Base-by-base conservation (phyloP, 225 moss, liverwort and hornwort genomes). In the Physcomitrellopsis africana region DNA sequence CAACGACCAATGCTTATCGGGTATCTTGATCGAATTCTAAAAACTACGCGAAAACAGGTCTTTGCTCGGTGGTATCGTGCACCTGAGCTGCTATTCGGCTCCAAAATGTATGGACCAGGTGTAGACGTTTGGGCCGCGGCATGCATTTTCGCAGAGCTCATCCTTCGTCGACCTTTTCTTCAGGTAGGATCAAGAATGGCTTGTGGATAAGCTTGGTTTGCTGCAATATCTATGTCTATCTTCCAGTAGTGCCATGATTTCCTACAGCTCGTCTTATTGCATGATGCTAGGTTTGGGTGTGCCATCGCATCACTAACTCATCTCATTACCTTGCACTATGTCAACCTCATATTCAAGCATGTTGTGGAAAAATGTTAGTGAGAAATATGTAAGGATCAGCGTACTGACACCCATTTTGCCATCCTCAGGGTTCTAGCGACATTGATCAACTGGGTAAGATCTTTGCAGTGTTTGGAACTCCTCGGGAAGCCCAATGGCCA, bases 371-470 rank as follows among this genome's bases (percentile, higher is more conserved):
- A 65, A 43, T 53, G 10, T 11, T 19, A 54, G 27, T 37, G 8
- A 41, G 45, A 13, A 60, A 41, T 65, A 17, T 15, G 60, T 45
- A 9, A 29, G 12, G 55, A 49, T 26, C 18, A 13, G 42, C 8
- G 47, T 17, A 29, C 16, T 75, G 66, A 68, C 53, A n/a, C 63
- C 47, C 32, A 20, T 70, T 17, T 74, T 11, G 7, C 72, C 7
- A 8, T 74, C 69, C 23, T 61, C 92, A 99, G 99, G 99, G 99
- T 51, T 95, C 95, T 49, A 99, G 99, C 58, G 99, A 99, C 51
- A 99, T 99, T 78, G 99, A 99, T 78, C 99, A 99, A 87, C 92
- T 99, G 9, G 99, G 99, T 42, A 99, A 99, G 85, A 95, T 99
- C 27, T 99, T 99, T 81, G 90, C 89, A 68, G 93, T 92, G 14